Conservation (phyloP, 169 alveolate genomes). For the Plasmodium inui region DNA sequence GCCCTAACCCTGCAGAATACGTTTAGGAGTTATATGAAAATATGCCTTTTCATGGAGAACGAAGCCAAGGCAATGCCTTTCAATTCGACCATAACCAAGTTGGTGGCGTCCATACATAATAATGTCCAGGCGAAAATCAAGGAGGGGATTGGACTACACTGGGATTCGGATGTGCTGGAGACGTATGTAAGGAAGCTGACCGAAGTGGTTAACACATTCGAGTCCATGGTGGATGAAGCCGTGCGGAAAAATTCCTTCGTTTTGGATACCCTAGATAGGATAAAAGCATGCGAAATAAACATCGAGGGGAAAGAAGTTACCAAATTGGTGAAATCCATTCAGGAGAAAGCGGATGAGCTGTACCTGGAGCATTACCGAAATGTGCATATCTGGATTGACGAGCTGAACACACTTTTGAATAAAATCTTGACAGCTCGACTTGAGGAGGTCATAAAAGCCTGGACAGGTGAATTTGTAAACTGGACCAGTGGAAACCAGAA, state of each 20-base stretch:
- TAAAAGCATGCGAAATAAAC: constrained; percentile 53
- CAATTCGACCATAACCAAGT: constrained; percentile 35
- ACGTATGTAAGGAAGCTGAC: constrained; percentile 77
- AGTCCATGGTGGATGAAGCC: constrained; percentile 81
- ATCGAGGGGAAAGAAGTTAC: constrained; percentile 36
- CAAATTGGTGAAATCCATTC: constrained; percentile 78
- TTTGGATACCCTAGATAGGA: constrained; percentile 57
- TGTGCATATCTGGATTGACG: constrained; percentile 90
- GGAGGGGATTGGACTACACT: constrained; percentile 78
- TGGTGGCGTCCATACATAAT: constrained; percentile 73
- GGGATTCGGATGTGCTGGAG: constrained; percentile 82
- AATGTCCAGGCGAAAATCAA: constrained; percentile 76
- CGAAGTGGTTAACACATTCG: constrained; percentile 79
- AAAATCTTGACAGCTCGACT: constrained; percentile 83
- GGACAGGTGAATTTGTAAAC: constrained; percentile 89
- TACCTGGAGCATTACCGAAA: constrained; percentile 87
- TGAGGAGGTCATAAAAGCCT: constrained; percentile 84
- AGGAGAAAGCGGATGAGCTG: constrained; percentile 85
- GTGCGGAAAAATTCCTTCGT: constrained; percentile 63
- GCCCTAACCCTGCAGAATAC: constrained; percentile 88
- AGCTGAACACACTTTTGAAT: constrained; percentile 88
- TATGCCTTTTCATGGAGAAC: constrained; percentile 65
- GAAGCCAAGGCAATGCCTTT: constrained; percentile 49
- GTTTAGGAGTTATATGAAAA: constrained; percentile 87
- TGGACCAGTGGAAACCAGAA: constrained; percentile 55